Base-by-base conservation (phyloP, 1,284 basidiomycete species). In the Tilletia indica region DNA sequence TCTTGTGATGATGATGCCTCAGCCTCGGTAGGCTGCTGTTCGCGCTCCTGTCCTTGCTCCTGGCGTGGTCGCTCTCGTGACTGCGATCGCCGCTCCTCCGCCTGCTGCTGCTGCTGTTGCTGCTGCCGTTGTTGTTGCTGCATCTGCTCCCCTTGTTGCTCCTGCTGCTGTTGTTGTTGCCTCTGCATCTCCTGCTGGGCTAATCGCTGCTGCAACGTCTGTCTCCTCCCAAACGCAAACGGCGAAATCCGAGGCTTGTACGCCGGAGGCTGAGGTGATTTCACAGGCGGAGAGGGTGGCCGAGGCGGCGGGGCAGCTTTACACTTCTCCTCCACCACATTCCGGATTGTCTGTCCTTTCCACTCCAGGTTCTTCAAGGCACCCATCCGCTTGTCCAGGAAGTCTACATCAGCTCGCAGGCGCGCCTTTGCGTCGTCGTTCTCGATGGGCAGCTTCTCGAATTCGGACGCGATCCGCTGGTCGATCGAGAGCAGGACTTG, bases 401-500 rank as follows among this genome's bases (percentile, higher is more conserved):
- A 75, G 12, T 74, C 78, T 3, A 72, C 69, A 49, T 81, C 81
- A 16, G 69, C 67, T 16, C 72, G 68, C 72, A 82, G 74, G 9
- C 75, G 73, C 38, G 73, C 70, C 14, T 73, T 70, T 8, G 73
- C 76, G 2, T 72, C 74, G 14, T 73, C 72, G 1, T 70, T 74
- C 38, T 74, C 70, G 16, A 80, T 70, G 11, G 77, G 75, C 21
- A 82, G 45, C 68, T 75, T 78, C 11, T 75, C 73, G 4, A 82
- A 72, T 67, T 80, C 79, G 25, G 76, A 70, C 2, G 75, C 73
- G 14, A 82, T 39, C 39, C 82, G 77, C 34, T 70, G 63, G 49
- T 81, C 79, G 56, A 83, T 82, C 2, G 78, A 71, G 9, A 68
- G 36, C 9, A 77, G 72, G 51, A 83, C 82, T 61, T 79, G 78